A percentile compares a stretch with the other conserved stretches of the same genome.
phyloP scores from a whole-genome alignment of 2,329 filamentous ascomycete genomes.

The Trichophyton rubrum region DNA sequence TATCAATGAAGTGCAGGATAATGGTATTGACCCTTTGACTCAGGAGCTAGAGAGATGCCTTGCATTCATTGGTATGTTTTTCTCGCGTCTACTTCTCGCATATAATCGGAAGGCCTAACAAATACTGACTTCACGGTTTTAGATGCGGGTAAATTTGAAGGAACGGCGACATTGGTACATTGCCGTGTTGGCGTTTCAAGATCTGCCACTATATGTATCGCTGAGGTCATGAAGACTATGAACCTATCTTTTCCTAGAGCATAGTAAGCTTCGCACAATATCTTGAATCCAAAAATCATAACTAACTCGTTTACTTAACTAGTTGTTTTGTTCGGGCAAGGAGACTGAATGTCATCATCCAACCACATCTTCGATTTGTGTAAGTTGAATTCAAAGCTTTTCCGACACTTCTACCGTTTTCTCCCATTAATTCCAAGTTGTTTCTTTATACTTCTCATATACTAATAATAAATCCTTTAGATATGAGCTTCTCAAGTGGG shows the following conservation, averaged over 20 bases:
- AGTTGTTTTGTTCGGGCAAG: slow-evolving; percentile 85
- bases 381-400: slow-evolving; percentile 28
- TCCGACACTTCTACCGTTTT: no score
- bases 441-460: not conserved
- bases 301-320: not conserved
- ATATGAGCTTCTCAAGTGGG: slow-evolving; percentile 88
- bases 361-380: slow-evolving; percentile 86
- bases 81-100: not conserved
- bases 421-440: no score
- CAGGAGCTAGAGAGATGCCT: slow-evolving; percentile 76
- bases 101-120: not conserved
- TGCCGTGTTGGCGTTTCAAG: slow-evolving; percentile 92
- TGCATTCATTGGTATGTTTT: slow-evolving; percentile 71
- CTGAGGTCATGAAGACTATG: slow-evolving; percentile 84
- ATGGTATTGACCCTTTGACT: slow-evolving; percentile 85
- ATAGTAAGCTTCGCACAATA: slow-evolving; percentile 46
- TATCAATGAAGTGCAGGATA: slow-evolving; percentile 83
- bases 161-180: slow-evolving; percentile 81
- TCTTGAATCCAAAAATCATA: not conserved
- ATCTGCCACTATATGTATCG: slow-evolving; percentile 94
- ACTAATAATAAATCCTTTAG: slow-evolving; percentile 20
- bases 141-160: slow-evolving; percentile 68
- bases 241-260: slow-evolving; percentile 76
- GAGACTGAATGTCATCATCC: slow-evolving; percentile 92
- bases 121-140: slow-evolving; percentile 9